Conservation (phyloP, 495 filamentous ascomycete genomes). For the Cercophora sp. region DNA sequence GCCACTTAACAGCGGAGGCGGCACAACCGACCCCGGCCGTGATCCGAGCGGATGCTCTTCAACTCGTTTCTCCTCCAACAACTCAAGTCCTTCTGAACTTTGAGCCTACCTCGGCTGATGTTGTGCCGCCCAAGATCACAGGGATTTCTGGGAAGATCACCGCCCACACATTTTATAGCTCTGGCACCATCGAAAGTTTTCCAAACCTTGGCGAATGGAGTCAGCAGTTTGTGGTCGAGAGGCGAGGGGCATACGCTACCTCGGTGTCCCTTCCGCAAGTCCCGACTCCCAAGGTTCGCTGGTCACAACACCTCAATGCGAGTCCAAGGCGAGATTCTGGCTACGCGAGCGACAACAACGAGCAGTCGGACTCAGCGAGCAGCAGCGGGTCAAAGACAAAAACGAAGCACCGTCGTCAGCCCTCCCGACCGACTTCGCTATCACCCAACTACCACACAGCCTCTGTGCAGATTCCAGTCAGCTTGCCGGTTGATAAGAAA, state of each 20-base stretch:
- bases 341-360: constrained; percentile 35
- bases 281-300: constrained; percentile 60
- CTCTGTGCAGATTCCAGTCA: constrained; percentile 67
- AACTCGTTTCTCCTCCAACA: constrained; percentile 48
- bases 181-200: constrained; percentile 36
- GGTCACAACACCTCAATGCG: constrained; percentile 52
- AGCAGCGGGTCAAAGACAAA: not conserved
- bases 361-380: constrained; percentile 10
- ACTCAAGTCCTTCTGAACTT: constrained; percentile 70
- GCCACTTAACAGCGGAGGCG: constrained; percentile 66
- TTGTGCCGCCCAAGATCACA: constrained; percentile 64
- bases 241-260: constrained; percentile 63
- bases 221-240: constrained; percentile 42
- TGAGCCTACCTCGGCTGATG: constrained; percentile 55
- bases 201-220: constrained; percentile 56
- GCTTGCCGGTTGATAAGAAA: constrained; percentile 60
- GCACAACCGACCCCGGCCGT: constrained; percentile 67
- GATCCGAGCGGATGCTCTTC: constrained; percentile 46
- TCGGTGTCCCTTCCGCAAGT: constrained; percentile 60
- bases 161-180: constrained; percentile 68
- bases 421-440: constrained; percentile 5
- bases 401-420: not conserved
- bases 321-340: constrained; percentile 58
- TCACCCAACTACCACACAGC: constrained; percentile 56
- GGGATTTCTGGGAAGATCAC: constrained; percentile 67